phyloP scores from a whole-genome alignment of 192 early-diverging fungal species.

The Coemansia aciculifera region DNA sequence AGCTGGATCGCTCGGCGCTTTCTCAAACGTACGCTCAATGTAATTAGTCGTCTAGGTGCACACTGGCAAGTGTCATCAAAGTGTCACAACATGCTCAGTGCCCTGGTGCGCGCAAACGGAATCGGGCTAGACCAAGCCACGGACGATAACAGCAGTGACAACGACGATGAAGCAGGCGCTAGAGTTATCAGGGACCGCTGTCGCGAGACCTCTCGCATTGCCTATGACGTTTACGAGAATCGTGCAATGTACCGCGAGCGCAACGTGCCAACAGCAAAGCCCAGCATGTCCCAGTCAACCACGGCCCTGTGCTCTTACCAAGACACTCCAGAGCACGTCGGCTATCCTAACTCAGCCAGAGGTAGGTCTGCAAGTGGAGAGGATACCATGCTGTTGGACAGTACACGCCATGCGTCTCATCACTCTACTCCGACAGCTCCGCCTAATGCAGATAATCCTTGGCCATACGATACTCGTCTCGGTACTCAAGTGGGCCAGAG shows the following conservation, averaged over 20 bases:
- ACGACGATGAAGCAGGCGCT: conserved; percentile 20
- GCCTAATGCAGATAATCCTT: not conserved
- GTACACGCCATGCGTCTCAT: not conserved
- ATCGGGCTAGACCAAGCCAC: conserved; percentile 41
- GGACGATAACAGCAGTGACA: conserved; percentile 1
- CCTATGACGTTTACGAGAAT: conserved; percentile 37
- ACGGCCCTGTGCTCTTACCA: not conserved
- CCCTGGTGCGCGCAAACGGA: conserved; percentile 45
- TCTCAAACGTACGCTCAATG: conserved; percentile 52
- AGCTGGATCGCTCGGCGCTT: conserved; percentile 52
- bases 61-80: conserved; percentile 56
- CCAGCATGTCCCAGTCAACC: not conserved
- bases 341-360: not conserved
- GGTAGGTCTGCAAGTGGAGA: not conserved
- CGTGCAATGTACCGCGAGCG: conserved; percentile 19
- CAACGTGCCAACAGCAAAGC: not conserved
- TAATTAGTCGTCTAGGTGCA: conserved; percentile 52
- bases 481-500: not conserved
- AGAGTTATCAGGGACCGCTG: conserved; percentile 35
- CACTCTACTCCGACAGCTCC: not conserved
- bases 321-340: not conserved
- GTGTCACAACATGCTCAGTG: conserved; percentile 54
- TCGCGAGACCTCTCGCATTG: conserved; percentile 25
- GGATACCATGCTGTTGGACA: not conserved
- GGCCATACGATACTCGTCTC: not conserved